These are phyloP conservation scores for Acephala macrosclerotiorum DNA, from an alignment of 2,329 filamentous ascomycete species.

Conservation along the genomic window DNA sequence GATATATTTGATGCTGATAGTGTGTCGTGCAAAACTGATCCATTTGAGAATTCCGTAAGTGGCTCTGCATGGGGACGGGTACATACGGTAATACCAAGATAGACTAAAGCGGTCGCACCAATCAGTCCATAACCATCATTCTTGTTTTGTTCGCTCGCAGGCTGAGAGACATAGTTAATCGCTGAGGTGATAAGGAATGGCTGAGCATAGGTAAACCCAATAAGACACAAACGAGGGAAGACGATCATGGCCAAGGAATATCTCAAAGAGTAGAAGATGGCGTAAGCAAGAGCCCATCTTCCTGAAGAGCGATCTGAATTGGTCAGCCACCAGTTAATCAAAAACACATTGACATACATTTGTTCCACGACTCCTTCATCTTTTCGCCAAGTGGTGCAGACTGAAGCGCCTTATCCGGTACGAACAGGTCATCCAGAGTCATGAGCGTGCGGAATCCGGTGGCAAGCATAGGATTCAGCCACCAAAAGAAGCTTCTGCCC, in stretches of 20 bases:
- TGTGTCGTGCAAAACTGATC: conserved; percentile 30
- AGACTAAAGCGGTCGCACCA: conserved; percentile 32
- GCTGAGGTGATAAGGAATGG: conserved; percentile 34
- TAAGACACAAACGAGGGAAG: conserved; percentile 35
- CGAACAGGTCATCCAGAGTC: conserved; percentile 41
- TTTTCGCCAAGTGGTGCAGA: conserved; percentile 21
- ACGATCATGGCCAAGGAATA: conserved; percentile 28
- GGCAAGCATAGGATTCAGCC: conserved; percentile 46
- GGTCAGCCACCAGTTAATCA: background rate
- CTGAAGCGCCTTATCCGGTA: conserved; percentile 28
- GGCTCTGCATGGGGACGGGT: background rate
- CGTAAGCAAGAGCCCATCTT: conserved; percentile 27
- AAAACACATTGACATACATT: conserved; percentile 19
- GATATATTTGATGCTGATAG: conserved; percentile 50
- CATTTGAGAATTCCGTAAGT: background rate
- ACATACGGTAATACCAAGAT: conserved; percentile 33
- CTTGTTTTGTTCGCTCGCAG: conserved; percentile 14
- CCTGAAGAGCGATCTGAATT: conserved; percentile 19
- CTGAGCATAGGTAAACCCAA: conserved; percentile 37
- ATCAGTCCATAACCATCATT: conserved; percentile 36
- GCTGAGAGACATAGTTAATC: conserved; percentile 23
- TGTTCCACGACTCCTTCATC: conserved; percentile 28
- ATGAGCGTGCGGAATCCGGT: conserved; percentile 43
- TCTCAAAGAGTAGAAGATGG: conserved; percentile 25
- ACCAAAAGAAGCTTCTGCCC: conserved; percentile 46